Conservation (phyloP, 352 stramenopile species). For the Paralagenidium karlingii region DNA sequence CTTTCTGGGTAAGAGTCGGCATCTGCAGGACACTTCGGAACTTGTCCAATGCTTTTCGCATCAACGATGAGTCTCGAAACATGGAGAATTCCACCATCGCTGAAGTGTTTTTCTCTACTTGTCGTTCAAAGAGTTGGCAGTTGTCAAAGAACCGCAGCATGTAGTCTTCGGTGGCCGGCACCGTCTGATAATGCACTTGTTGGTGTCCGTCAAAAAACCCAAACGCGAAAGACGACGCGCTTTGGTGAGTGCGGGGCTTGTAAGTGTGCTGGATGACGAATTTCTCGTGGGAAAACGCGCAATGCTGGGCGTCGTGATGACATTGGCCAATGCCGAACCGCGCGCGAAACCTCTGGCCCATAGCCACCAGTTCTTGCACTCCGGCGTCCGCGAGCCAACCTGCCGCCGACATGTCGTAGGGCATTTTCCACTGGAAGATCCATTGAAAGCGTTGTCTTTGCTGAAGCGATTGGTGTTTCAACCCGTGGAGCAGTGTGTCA, state of each 20-base stretch:
- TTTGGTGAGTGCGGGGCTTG: slow-evolving; percentile 70
- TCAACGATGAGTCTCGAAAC: slow-evolving; percentile 34
- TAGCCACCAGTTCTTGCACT: slow-evolving; percentile 40
- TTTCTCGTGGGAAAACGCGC: slow-evolving; percentile 15
- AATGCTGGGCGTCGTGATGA: slow-evolving; percentile 1
- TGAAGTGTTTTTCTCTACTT: slow-evolving; percentile 48
- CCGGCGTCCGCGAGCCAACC: slow-evolving; percentile 40
- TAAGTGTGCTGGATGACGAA: slow-evolving; percentile 71
- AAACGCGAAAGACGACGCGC: slow-evolving; percentile 55
- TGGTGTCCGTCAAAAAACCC: slow-evolving; percentile 44
- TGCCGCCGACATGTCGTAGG: slow-evolving; percentile 26
- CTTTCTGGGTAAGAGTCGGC: slow-evolving; percentile 24
- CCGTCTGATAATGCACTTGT: slow-evolving; percentile 40
- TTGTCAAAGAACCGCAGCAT: slow-evolving; percentile 77
- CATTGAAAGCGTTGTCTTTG: slow-evolving; percentile 5
- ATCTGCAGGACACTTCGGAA: slow-evolving; percentile 20
- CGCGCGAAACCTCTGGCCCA: slow-evolving; percentile 35
- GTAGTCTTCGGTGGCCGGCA: slow-evolving; percentile 36
- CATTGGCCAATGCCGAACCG: slow-evolving; percentile 17
- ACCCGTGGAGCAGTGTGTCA: slow-evolving; percentile 16
- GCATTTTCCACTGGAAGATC: slow-evolving; percentile 32
- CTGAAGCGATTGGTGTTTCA: background rate
- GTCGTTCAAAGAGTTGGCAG: slow-evolving; percentile 40
- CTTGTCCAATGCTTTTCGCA: slow-evolving; percentile 29
- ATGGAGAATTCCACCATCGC: slow-evolving; percentile 34